Percentiles rank a stretch among this genome's conserved stretches.
These are phyloP conservation scores for Debaryomyces subglobosus DNA, from an alignment of 1,139 yeast species.

Conservation along the genomic window DNA sequence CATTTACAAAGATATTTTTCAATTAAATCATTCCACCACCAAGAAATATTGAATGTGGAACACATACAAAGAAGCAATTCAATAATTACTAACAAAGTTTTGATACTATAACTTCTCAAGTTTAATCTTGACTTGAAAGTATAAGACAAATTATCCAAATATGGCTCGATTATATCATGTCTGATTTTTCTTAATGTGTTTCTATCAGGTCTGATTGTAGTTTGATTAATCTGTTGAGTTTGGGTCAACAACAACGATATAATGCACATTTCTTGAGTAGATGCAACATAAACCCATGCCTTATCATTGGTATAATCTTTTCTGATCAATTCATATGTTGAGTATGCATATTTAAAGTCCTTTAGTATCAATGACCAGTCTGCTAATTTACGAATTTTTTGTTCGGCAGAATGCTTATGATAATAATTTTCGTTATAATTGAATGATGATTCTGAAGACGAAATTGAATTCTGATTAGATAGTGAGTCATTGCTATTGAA, in stretches of 20 bases:
- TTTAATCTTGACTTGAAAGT: slow-evolving; percentile 62
- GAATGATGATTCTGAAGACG: slow-evolving; percentile 24
- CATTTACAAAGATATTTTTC: slow-evolving; percentile 48
- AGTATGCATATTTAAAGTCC: slow-evolving; percentile 83
- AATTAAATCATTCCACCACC: slow-evolving; percentile 54
- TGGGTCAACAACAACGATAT: slow-evolving; percentile 72
- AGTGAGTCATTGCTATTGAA: slow-evolving; percentile 39
- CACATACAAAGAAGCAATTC: slow-evolving; percentile 59
- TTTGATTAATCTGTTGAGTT: slow-evolving; percentile 37
- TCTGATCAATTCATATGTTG: slow-evolving; percentile 79
- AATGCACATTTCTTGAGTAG: slow-evolving; percentile 86
- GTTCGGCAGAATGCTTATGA: slow-evolving; percentile 67
- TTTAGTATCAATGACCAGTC: slow-evolving; percentile 91
- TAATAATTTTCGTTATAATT: slow-evolving; percentile 57
- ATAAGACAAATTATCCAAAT: slow-evolving; percentile 61
- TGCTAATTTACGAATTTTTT: slow-evolving; percentile 77
- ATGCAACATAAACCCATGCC: slow-evolving; percentile 83
- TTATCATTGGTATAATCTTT: slow-evolving; percentile 79
- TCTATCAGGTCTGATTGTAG: slow-evolving; percentile 33
- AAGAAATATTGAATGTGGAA: slow-evolving; percentile 38
- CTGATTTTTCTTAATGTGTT: slow-evolving; percentile 63
- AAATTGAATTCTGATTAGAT: not conserved
- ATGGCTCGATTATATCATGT: slow-evolving; percentile 65
- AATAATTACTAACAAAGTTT: slow-evolving; percentile 45
- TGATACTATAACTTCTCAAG: slow-evolving; percentile 61